Percentiles rank a stretch among this genome's conserved stretches.
Evolutionary conservation across 75 land plant species (phyloP).

Genomic region (Cryptomeria japonica): DNA sequence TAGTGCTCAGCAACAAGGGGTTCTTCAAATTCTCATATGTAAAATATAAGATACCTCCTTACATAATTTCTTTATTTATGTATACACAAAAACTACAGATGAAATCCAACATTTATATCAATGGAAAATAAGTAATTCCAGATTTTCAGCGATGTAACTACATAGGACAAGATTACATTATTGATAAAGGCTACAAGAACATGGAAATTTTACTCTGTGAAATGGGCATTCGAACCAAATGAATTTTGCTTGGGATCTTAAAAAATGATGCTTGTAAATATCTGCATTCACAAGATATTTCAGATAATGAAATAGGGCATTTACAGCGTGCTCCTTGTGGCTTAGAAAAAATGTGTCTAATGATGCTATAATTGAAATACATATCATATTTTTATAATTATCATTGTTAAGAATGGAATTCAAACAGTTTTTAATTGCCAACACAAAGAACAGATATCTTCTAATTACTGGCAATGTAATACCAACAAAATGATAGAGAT

Average conservation of each 20-base stretch:
- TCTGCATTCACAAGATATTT: background rate
- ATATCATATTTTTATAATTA: background rate
- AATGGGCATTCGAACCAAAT: background rate
- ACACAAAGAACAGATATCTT: background rate
- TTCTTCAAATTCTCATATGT: too few relatives aligned
- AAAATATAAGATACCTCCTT: too few relatives aligned
- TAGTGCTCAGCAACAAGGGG: too few relatives aligned
- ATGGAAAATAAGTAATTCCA: too few relatives aligned
- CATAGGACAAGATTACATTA: too few relatives aligned
- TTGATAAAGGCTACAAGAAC: too few relatives aligned
- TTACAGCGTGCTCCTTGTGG: background rate
- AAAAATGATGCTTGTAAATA: background rate
- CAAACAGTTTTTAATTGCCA: background rate
- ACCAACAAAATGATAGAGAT: background rate
- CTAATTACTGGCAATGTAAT: background rate
- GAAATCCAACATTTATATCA: too few relatives aligned
- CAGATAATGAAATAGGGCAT: background rate
- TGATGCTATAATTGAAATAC: background rate
- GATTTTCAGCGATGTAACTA: too few relatives aligned
- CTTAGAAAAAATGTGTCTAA: background rate
- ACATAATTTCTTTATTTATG: too few relatives aligned
- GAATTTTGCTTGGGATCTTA: background rate
- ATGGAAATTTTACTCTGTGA: background rate
- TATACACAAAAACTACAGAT: too few relatives aligned
- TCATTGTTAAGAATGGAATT: background rate